These are phyloP conservation scores for Kewa caespitosa DNA, from an alignment of 179 eudicot species.

Conservation along the genomic window DNA sequence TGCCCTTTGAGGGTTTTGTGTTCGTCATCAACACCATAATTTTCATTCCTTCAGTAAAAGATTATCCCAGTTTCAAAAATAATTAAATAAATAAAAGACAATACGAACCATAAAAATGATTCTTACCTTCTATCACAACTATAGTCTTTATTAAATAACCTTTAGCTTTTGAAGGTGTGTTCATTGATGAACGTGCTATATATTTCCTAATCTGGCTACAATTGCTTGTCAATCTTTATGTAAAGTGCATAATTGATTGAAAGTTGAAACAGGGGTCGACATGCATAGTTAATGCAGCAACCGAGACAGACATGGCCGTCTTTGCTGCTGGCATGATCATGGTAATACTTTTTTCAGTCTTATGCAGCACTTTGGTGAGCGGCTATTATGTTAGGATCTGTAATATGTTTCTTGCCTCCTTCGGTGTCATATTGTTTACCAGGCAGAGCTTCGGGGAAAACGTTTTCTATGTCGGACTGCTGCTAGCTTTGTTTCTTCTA, in stretches of 20 bases:
- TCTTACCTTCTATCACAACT: no score
- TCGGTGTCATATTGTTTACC: slow-evolving; percentile 21
- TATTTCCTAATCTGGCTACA: neutral
- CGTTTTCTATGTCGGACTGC: slow-evolving; percentile 92
- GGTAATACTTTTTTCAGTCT: slow-evolving; percentile 35
- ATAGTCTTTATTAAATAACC: neutral
- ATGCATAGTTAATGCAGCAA: slow-evolving; percentile 92
- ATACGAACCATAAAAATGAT: neutral
- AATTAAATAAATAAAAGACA: no score
- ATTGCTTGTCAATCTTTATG: neutral
- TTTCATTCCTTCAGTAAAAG: neutral
- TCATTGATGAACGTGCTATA: neutral
- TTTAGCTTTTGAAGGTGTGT: neutral
- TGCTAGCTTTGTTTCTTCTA: slow-evolving; percentile 96
- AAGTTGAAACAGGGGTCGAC: slow-evolving; percentile 78
- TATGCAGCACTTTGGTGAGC: neutral
- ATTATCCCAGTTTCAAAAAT: neutral
- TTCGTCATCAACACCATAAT: neutral
- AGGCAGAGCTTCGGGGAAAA: slow-evolving; percentile 94
- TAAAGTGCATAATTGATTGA: neutral
- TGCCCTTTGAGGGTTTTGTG: neutral
- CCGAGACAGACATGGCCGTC: slow-evolving; percentile 94
- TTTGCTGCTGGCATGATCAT: slow-evolving; percentile 96
- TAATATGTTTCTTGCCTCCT: neutral
- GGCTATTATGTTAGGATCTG: slow-evolving; percentile 1